Evolutionary conservation across 2,329 filamentous ascomycete genomes (phyloP).

Genomic region (Verticillium zaregamsianum): DNA sequence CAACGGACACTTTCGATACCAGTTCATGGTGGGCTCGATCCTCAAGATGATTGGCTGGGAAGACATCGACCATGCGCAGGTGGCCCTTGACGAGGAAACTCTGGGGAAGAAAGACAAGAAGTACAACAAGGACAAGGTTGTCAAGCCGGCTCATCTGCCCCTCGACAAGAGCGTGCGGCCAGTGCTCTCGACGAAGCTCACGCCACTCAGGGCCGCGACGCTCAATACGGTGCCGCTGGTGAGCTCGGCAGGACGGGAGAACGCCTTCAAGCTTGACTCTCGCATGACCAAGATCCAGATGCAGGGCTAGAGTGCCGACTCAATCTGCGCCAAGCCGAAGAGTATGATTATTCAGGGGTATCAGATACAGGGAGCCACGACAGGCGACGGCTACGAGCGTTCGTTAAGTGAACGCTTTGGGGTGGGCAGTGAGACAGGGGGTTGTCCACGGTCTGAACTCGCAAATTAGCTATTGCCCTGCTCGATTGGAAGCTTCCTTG

Average conservation of each 20-base stretch:
- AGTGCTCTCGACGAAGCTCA: constrained; percentile 4
- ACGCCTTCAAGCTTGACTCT: constrained; percentile 11
- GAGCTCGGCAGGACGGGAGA: constrained; percentile 9
- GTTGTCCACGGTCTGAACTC: not conserved
- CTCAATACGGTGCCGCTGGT: not conserved
- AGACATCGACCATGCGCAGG: constrained; percentile 46
- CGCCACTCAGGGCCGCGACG: constrained; percentile 17
- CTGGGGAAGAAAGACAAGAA: constrained; percentile 27
- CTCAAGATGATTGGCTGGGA: constrained; percentile 66
- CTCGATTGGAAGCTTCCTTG: not conserved
- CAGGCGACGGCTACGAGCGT: not conserved
- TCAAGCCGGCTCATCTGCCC: constrained; percentile 8
- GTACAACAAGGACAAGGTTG: constrained; percentile 30
- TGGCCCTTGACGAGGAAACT: constrained; percentile 24
- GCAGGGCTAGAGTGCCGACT: constrained; percentile 13
- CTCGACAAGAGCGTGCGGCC: constrained; percentile 10
- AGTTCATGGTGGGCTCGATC: constrained; percentile 62
- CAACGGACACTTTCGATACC: constrained; percentile 67
- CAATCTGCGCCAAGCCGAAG: constrained; percentile 11
- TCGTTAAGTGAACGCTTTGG: not conserved
- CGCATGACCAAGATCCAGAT: constrained; percentile 22
- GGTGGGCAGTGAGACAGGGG: too few relatives aligned
- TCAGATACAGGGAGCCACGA: not conserved
- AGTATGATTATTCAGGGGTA: constrained; percentile 6
- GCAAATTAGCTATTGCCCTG: not conserved